Base-by-base conservation (phyloP, 495 filamentous ascomycete genomes). In the Entonaema liquescens region DNA sequence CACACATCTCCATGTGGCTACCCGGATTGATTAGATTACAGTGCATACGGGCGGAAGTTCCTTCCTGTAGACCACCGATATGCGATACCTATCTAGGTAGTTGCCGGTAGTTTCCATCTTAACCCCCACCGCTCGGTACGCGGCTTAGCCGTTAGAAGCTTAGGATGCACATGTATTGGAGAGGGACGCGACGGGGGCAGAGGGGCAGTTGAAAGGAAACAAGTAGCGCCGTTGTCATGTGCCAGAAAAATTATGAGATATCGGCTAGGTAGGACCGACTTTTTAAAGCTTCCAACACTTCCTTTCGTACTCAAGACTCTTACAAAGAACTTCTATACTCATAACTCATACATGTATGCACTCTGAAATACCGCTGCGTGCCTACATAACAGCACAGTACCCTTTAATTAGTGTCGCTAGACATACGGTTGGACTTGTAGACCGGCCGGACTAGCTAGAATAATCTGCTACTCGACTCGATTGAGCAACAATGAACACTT, bases 401-500 rank as follows among this genome's bases (percentile, higher is more conserved):
- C 31, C 6, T 33, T 33, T 2, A 44, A 44, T 11, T 9, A 17
- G n/a, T 44, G n/a, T 17, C 17, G 21, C 12, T 44, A 44, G 40
- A 44, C 8, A 19, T 3, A 44, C 8, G 13, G 7, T 44, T 44
- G 17, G 40, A 19, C 5, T 19, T 21, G 19, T 47, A 47, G 42
- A 23, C n/a, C 15, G 38, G 42, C 6, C 42, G 19, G 9, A 47
- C 42, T 47, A 47, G 9, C 21, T 47, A 47, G 21, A 47, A 47
- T 47, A 47, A 12, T n/a, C 38, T 9, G 2, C 5, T 9, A 4
- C 42, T 11, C 42, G 17, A 23, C 42, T 23, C 17, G 8, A 47
- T 47, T 47, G 2, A 38, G 38, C 40, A 17, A 78, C 60, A 52
- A 77, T 81, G 74, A 79, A 78, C 67, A 93, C 93, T 17, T 89